Percentiles rank a stretch among this genome's conserved stretches.
phyloP scores from a whole-genome alignment of 2,329 filamentous ascomycete species.

The Cryphonectria nitschkei region DNA sequence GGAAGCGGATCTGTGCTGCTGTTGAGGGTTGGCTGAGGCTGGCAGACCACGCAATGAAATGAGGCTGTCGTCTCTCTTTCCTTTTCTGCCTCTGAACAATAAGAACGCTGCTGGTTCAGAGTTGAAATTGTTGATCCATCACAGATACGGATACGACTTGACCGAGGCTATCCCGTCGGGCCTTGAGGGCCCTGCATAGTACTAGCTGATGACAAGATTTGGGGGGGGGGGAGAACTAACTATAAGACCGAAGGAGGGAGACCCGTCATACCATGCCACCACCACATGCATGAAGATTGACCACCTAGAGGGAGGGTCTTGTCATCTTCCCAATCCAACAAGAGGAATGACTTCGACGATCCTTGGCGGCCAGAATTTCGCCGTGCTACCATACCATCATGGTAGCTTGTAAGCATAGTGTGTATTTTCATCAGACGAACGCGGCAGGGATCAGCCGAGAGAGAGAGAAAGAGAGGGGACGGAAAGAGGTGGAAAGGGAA shows the following conservation, averaged over 20 bases:
- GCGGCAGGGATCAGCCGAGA: constrained; percentile 11
- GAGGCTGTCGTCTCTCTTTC: neutral
- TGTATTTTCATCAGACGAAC: constrained; percentile 17
- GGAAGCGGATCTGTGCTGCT: neutral
- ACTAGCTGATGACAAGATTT: neutral
- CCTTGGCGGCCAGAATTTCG: constrained; percentile 10
- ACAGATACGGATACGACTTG: neutral
- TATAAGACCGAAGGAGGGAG: neutral
- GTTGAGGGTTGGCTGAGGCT: no score
- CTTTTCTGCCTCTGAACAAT: neutral
- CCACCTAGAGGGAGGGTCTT: neutral
- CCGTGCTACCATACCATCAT: neutral
- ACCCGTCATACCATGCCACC: neutral
- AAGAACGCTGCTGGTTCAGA: no score
- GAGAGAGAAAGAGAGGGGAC: neutral
- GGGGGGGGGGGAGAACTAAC: neutral
- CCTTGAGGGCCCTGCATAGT: neutral
- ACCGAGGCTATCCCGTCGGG: neutral
- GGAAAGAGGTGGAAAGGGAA: neutral
- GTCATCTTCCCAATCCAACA: constrained; percentile 13
- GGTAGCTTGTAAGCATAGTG: neutral
- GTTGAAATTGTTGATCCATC: neutral
- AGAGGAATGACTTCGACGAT: constrained; percentile 2
- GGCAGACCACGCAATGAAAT: neutral
- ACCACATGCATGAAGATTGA: neutral